A percentile compares a stretch with the other conserved stretches of the same genome.
Conservation (phyloP, 2,329 filamentous ascomycete species). For the Bipolaris cookei region DNA sequence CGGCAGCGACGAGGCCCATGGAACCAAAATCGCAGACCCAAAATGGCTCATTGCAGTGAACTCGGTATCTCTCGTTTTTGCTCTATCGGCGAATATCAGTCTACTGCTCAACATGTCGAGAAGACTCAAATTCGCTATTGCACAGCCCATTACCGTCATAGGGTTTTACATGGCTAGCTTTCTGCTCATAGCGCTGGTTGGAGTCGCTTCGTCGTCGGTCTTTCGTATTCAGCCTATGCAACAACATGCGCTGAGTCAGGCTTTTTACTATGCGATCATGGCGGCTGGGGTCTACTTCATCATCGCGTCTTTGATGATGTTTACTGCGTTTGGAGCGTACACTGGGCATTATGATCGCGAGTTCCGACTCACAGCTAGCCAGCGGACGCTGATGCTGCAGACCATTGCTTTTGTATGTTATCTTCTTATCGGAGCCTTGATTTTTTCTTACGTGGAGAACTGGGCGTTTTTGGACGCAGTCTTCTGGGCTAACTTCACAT, state of each 20-base stretch:
- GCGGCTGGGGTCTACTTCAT: slow-evolving; percentile 64
- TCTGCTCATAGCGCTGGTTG: slow-evolving; percentile 61
- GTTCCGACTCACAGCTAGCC: slow-evolving; percentile 62
- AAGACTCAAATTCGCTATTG: slow-evolving; percentile 60
- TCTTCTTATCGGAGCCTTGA: slow-evolving; percentile 55
- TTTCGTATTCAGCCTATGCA: slow-evolving; percentile 53
- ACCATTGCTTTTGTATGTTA: slow-evolving; percentile 59
- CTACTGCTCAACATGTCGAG: slow-evolving; percentile 66
- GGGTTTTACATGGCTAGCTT: slow-evolving; percentile 64
- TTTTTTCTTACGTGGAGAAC: slow-evolving; percentile 57
- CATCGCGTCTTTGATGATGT: slow-evolving; percentile 60
- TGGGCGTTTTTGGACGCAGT: slow-evolving; percentile 62
- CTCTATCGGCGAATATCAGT: slow-evolving; percentile 61
- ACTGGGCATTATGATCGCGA: slow-evolving; percentile 62
- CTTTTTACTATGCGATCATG: slow-evolving; percentile 66
- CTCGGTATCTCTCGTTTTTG: slow-evolving; percentile 60
- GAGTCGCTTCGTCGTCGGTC: slow-evolving; percentile 53
- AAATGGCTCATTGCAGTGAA: slow-evolving; percentile 63
- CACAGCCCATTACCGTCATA: slow-evolving; percentile 65
- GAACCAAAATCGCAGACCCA: slow-evolving; percentile 59
- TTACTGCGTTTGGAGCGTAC: slow-evolving; percentile 63
- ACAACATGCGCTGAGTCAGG: slow-evolving; percentile 59
- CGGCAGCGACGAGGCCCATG: slow-evolving; percentile 53
- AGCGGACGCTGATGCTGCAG: slow-evolving; percentile 63
- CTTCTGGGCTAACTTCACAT: slow-evolving; percentile 63